Evolutionary conservation across 1,284 basidiomycete genomes (phyloP).

Genomic region (Fistulina hepatica): DNA sequence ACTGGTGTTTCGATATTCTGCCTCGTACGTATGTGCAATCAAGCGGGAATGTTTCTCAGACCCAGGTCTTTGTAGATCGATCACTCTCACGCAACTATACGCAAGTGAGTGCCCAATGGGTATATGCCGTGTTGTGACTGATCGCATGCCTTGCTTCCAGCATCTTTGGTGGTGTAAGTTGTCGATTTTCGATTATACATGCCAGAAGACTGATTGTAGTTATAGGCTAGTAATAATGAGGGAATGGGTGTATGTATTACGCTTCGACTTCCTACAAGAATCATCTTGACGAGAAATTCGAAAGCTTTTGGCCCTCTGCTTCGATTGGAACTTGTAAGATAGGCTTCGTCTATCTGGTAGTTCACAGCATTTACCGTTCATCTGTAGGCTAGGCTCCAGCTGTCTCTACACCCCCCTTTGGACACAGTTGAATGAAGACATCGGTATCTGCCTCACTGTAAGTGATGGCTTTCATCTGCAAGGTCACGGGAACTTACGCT

Average conservation of each 20-base stretch:
- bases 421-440: conserved; percentile 13
- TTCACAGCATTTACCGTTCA: conserved; percentile 7
- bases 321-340: conserved; percentile 12
- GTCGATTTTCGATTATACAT: conserved; percentile 23
- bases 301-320: conserved; percentile 9
- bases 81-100: neutral
- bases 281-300: too few relatives aligned
- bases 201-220: conserved; percentile 18
- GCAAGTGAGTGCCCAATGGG: too few relatives aligned
- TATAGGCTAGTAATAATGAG: conserved; percentile 21
- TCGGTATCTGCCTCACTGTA: conserved; percentile 8
- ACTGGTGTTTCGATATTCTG: conserved; percentile 14
- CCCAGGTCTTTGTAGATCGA: conserved; percentile 29
- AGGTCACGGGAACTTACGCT: neutral
- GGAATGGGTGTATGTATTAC: conserved; percentile 12
- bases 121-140: conserved; percentile 57
- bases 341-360: conserved; percentile 8
- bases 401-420: conserved; percentile 9
- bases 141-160: conserved; percentile 34
- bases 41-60: conserved; percentile 38
- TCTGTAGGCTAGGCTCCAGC: conserved; percentile 6
- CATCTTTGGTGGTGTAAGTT: conserved; percentile 11
- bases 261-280: conserved; percentile 2
- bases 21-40: conserved; percentile 7
- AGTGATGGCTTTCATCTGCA: neutral